phyloP scores from a whole-genome alignment of 2,329 filamentous ascomycete species.

The Raffaelea ambrosiae region DNA sequence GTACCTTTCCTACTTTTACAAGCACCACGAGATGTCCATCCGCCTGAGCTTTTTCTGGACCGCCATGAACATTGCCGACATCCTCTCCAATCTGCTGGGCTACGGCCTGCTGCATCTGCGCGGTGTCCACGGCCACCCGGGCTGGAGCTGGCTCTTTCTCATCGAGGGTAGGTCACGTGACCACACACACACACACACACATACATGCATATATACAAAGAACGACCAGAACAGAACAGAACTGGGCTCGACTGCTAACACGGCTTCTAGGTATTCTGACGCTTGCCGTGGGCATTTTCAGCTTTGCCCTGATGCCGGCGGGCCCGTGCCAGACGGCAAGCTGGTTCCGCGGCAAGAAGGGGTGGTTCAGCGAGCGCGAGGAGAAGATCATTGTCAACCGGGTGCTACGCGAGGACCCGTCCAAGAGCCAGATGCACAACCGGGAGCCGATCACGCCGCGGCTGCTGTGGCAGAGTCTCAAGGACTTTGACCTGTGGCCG shows the following conservation, averaged over 20 bases:
- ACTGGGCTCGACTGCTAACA: no score
- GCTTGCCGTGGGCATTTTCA: conserved; percentile 39
- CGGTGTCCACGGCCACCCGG: conserved; percentile 24
- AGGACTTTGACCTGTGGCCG: conserved; percentile 29
- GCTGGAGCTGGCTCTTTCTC: conserved; percentile 45
- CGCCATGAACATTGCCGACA: conserved; percentile 29
- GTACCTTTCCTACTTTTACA: conserved; percentile 37
- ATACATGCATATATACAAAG: no score
- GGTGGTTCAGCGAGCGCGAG: conserved; percentile 54
- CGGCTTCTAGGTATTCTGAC: conserved; percentile 25
- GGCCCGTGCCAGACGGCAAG: conserved; percentile 41
- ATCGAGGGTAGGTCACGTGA: conserved; percentile 34
- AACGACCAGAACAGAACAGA: no score
- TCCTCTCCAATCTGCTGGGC: conserved; percentile 28
- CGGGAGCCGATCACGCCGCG: conserved; percentile 43
- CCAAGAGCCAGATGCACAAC: conserved; percentile 53
- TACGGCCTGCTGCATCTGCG: conserved; percentile 32
- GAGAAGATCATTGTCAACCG: conserved; percentile 55
- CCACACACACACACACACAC: no score
- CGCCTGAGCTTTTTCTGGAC: conserved; percentile 33
- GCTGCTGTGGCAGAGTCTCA: conserved; percentile 41
- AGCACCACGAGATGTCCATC: conserved; percentile 29
- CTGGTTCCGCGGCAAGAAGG: conserved; percentile 43
- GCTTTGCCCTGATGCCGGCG: conserved; percentile 47
- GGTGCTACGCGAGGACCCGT: conserved; percentile 48